Conservation (phyloP, 768 basidiomycete species). For the Sarcodon sp. region DNA sequence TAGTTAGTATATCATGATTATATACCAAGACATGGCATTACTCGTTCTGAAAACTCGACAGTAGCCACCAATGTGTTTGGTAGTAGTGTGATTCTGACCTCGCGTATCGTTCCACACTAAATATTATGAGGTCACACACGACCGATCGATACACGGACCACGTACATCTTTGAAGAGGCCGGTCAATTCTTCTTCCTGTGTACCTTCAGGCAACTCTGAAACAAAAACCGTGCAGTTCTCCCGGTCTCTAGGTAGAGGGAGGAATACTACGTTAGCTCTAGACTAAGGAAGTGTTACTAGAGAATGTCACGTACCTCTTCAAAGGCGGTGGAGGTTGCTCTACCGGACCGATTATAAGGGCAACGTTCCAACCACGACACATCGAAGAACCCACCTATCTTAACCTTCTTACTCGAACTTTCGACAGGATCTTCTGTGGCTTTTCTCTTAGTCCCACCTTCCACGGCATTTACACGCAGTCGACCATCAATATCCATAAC, state of each 20-base stretch:
- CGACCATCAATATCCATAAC: constrained; percentile 30
- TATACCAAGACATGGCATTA: constrained; percentile 16
- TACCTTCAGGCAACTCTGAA: constrained; percentile 44
- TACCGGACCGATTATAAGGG: constrained; percentile 9
- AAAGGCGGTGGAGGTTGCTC: constrained; percentile 34
- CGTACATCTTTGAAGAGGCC: constrained; percentile 79
- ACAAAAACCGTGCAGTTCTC: constrained; percentile 92
- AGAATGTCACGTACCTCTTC: constrained; percentile 37
- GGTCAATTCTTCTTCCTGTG: constrained; percentile 53
- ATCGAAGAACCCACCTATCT: constrained; percentile 33
- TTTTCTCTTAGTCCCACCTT: constrained; percentile 44
- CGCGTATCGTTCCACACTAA: constrained; percentile 82
- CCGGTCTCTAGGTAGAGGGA: constrained; percentile 53
- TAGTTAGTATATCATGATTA: not conserved
- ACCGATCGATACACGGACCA: constrained; percentile 1
- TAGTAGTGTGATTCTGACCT: constrained; percentile 65
- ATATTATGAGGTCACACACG: constrained; percentile 6
- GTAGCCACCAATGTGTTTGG: constrained; percentile 58
- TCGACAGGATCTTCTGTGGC: constrained; percentile 34
- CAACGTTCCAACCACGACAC: not conserved
- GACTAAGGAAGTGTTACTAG: constrained; percentile 1
- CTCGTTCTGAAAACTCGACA: constrained; percentile 72
- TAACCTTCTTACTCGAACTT: constrained; percentile 46
- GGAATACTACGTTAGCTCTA: not conserved
- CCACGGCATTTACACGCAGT: constrained; percentile 15